These are phyloP conservation scores for Zymoseptoria ardabiliae DNA, from an alignment of 2,329 filamentous ascomycete genomes.

Conservation along the genomic window DNA sequence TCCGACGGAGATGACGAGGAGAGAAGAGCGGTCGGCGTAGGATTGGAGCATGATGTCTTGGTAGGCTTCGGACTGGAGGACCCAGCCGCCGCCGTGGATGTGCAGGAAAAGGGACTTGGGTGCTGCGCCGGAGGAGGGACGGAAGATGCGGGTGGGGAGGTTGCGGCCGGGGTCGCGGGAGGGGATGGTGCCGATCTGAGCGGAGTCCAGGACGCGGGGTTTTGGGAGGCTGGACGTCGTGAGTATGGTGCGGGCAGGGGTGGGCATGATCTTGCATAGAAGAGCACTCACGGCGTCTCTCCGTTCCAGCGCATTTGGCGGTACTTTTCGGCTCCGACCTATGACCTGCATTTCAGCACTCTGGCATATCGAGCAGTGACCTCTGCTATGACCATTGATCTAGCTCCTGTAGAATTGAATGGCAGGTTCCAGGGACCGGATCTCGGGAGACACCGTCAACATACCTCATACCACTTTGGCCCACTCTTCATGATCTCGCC, in stretches of 20 bases:
- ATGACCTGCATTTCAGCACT: not conserved
- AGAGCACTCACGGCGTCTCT: constrained; percentile 35
- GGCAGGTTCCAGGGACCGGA: not conserved
- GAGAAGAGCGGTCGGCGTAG: constrained; percentile 42
- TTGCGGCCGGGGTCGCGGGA: constrained; percentile 45
- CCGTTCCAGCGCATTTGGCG: constrained; percentile 48
- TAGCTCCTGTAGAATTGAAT: not conserved
- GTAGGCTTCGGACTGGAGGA: constrained; percentile 35
- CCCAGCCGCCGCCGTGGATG: constrained; percentile 48
- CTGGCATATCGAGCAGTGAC: too few species aligned
- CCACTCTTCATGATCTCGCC: constrained; percentile 37
- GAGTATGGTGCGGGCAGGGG: not conserved
- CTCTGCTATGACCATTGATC: not conserved
- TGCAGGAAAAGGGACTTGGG: constrained; percentile 41
- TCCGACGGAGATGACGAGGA: constrained; percentile 49
- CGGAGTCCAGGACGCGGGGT: constrained; percentile 40
- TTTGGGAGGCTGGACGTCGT: constrained; percentile 15
- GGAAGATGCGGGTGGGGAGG: constrained; percentile 48
- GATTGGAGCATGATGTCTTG: constrained; percentile 44
- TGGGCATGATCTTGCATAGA: not conserved
- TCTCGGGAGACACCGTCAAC: not conserved
- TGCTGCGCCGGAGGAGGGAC: constrained; percentile 38
- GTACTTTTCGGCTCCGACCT: constrained; percentile 49
- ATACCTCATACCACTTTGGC: constrained; percentile 47
- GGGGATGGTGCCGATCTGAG: constrained; percentile 42